Evolutionary conservation across 2,329 filamentous ascomycete genomes (phyloP), one percentile per base, ranked within the genome.

Genomic region (Exophiala xenobiotica): DNA sequence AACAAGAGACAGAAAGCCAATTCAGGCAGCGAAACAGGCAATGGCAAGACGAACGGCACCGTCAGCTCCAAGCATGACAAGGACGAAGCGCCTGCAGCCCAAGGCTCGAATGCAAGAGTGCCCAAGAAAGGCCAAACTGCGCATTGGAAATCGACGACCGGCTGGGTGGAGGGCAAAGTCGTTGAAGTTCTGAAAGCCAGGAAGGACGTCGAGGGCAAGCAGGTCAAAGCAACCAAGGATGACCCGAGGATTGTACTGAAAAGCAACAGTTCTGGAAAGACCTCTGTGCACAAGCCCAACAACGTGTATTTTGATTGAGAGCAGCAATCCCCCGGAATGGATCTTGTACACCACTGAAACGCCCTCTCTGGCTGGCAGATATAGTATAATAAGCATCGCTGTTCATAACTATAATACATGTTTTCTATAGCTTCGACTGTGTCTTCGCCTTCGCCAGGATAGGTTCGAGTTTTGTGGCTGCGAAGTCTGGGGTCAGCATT

Each of bases 381-480:
- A n/a, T n/a, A n/a, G n/a, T n/a, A n/a, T n/a, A n/a, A n/a, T n/a
- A n/a, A n/a, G n/a, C n/a, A n/a, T n/a, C n/a, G n/a, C n/a, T n/a
- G n/a, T n/a, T n/a, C n/a, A n/a, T n/a, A n/a, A n/a, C n/a, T n/a
- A n/a, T n/a, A n/a, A n/a, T n/a, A n/a, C n/a, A n/a, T n/a, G n/a
- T n/a, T n/a, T n/a, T 49, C 29, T 57, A 61, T 46, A 62, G 63
- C 72, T 77, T 83, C 91, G 95, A 76, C 81, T 95, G 95, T 65
- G 76, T 78, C 77, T 90, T 86, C 29, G 88, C 87, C 79, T 90
- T 93, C 80, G 90, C 90, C 60, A 96, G 76, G 65, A 97, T 87
- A 33, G 90, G 88, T 74, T 96, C 90, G 74, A 96, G 83, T 84
- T 95, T 96, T 54, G 91, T 96, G 29, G 93, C 58, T 59, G 27